These are phyloP conservation scores for Volvariella surrecta DNA, from an alignment of 1,284 basidiomycete species.

Conservation along the genomic window DNA sequence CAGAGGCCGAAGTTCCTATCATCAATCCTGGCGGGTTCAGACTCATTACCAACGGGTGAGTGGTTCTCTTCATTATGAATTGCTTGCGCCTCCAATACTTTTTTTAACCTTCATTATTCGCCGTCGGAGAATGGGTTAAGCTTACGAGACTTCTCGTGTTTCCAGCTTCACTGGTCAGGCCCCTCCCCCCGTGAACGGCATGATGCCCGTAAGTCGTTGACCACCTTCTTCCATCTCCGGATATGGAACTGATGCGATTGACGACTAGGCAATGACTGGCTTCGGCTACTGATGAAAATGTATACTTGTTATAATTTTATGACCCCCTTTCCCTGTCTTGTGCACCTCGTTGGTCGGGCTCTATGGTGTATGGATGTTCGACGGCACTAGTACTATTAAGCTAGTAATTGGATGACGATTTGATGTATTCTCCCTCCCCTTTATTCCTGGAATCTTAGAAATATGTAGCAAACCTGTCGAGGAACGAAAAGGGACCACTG, in stretches of 20 bases:
- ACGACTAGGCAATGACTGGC: conserved; percentile 30
- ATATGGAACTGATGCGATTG: background rate
- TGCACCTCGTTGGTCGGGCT: too few relatives aligned
- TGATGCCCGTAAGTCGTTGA: conserved; percentile 21
- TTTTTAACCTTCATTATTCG: too few relatives aligned
- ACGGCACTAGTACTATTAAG: too few relatives aligned
- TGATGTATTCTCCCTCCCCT: too few relatives aligned
- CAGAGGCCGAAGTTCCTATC: conserved; percentile 73
- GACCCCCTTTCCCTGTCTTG: background rate
- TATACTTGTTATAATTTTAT: conserved; percentile 24
- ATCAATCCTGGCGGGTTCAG: conserved; percentile 68
- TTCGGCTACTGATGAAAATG: conserved; percentile 24
- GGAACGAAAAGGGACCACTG: too few relatives aligned
- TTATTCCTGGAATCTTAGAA: too few relatives aligned
- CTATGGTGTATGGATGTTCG: too few relatives aligned
- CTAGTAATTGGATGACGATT: too few relatives aligned
- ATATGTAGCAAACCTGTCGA: too few relatives aligned
- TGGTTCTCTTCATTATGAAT: conserved; percentile 2
- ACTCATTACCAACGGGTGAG: conserved; percentile 64
- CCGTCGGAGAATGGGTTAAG: too few relatives aligned
- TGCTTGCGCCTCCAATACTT: too few relatives aligned
- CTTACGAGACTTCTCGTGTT: too few relatives aligned
- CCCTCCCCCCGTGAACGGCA: conserved; percentile 31
- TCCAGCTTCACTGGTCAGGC: conserved; percentile 29
- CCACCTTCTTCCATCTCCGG: background rate